Evolutionary conservation across 257 asterid genomes (phyloP).

Genomic region (Catharanthus roseus): DNA sequence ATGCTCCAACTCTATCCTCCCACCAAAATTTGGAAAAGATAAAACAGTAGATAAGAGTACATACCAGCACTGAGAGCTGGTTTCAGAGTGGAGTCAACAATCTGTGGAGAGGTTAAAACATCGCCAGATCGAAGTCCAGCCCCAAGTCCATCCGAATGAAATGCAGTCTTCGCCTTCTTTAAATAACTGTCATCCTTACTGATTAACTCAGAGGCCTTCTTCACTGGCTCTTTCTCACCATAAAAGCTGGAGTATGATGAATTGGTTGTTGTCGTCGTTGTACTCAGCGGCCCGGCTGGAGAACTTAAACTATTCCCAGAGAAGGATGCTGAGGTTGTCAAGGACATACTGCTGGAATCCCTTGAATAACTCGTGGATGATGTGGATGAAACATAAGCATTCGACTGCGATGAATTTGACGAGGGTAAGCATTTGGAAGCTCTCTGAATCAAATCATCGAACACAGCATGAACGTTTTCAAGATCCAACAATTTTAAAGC

Average conservation of each 20-base stretch:
- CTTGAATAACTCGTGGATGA: conserved; percentile 15
- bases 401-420: conserved; percentile 19
- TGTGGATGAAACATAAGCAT: conserved; percentile 14
- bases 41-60: not conserved
- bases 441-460: conserved; percentile 85
- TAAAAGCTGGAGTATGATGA: conserved; percentile 26
- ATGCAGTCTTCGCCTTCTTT: conserved; percentile 47
- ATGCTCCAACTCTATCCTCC: not conserved
- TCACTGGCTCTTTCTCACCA: conserved; percentile 36
- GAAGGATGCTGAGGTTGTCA: conserved; percentile 28
- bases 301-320: conserved; percentile 40
- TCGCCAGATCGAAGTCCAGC: conserved; percentile 33
- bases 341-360: conserved; percentile 29
- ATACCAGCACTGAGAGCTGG: conserved; percentile 43
- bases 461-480: conserved; percentile 48
- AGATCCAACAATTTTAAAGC: conserved; percentile 75
- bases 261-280: conserved; percentile 26
- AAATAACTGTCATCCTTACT: conserved; percentile 63
- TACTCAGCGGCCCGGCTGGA: conserved; percentile 19
- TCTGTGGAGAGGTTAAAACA: conserved; percentile 34
- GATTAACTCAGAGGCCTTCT: conserved; percentile 31
- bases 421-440: conserved; percentile 65
- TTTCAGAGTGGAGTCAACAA: conserved; percentile 64
- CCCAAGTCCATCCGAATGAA: conserved; percentile 42
- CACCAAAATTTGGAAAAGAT: not conserved